Conservation (phyloP, 2,329 filamentous ascomycete genomes). For the Plectosphaerella sp. region DNA sequence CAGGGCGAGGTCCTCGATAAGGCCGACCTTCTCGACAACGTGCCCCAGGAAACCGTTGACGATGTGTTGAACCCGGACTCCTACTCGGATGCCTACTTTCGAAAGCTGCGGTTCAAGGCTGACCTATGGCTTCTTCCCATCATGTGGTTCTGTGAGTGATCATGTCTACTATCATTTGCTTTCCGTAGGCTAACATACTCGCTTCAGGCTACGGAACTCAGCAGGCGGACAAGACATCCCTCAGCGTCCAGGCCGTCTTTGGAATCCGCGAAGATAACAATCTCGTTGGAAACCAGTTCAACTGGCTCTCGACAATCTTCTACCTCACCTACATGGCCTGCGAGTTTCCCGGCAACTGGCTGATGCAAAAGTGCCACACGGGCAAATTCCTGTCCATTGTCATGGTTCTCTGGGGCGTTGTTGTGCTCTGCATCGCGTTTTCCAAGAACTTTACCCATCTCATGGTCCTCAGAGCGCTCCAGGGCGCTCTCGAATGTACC, state of each 20-base stretch:
- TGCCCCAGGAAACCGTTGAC: slow-evolving; percentile 5
- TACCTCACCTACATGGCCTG: slow-evolving; percentile 22
- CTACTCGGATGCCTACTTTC: slow-evolving; percentile 18
- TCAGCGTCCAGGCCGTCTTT: slow-evolving; percentile 23
- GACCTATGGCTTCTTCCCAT: slow-evolving; percentile 23
- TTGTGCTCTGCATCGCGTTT: slow-evolving; percentile 22
- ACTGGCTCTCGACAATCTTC: slow-evolving; percentile 23
- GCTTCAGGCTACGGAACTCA: slow-evolving; percentile 16
- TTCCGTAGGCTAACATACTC: background rate
- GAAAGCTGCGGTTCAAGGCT: slow-evolving; percentile 22
- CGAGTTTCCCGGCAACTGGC: slow-evolving; percentile 21
- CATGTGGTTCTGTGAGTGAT: slow-evolving; percentile 18
- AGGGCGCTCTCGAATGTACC: slow-evolving; percentile 23
- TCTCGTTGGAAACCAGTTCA: slow-evolving; percentile 22
- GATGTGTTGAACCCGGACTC: slow-evolving; percentile 5
- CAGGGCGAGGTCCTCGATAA: background rate
- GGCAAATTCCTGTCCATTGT: slow-evolving; percentile 27
- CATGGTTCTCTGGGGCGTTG: slow-evolving; percentile 25
- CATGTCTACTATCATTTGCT: background rate
- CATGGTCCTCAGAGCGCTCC: slow-evolving; percentile 21
- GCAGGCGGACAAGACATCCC: slow-evolving; percentile 23
- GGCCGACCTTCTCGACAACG: slow-evolving; percentile 1
- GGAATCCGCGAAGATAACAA: slow-evolving; percentile 21
- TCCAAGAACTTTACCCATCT: slow-evolving; percentile 22
- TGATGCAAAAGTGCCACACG: slow-evolving; percentile 27